Conservation (phyloP, 225 moss, liverwort and hornwort genomes). For the Physcomitrium patens region DNA sequence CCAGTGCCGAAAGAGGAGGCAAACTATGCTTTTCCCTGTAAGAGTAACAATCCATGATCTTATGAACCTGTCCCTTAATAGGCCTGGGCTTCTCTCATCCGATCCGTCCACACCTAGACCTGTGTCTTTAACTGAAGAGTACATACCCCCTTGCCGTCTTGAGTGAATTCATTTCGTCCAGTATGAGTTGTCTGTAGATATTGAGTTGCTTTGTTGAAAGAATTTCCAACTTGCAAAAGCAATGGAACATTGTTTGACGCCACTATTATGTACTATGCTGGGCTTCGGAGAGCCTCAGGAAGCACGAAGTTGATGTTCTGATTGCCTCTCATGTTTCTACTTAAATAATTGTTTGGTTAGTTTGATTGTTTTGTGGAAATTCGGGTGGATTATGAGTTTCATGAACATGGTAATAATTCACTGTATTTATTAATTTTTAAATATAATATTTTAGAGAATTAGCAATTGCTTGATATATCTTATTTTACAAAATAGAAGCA, state of each 20-base stretch:
- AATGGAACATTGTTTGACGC: background rate
- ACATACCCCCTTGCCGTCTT: conserved; percentile 28
- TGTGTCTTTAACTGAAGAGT: conserved; percentile 88
- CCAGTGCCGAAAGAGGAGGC: conserved; percentile 86
- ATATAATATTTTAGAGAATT: no score
- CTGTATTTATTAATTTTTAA: no score
- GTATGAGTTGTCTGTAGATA: conserved; percentile 8
- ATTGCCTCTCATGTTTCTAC: conserved; percentile 97
- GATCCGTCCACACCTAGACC: conserved; percentile 93
- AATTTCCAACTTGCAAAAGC: background rate
- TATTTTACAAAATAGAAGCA: no score
- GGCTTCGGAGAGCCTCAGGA: conserved; percentile 88
- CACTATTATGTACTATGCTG: conserved; percentile 29
- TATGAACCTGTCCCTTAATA: conserved; percentile 81
- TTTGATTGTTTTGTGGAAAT: conserved; percentile 11
- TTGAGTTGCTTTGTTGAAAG: background rate
- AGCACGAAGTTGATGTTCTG: conserved; percentile 87
- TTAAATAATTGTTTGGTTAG: conserved; percentile 61
- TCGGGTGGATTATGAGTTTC: conserved; percentile 17
- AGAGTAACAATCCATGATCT: conserved; percentile 93
- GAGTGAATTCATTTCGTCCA: conserved; percentile 6
- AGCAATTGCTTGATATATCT: no score
- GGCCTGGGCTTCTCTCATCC: conserved; percentile 90
- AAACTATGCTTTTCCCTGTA: conserved; percentile 96
- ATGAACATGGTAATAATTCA: conserved; percentile 8